Conservation (phyloP, 2,329 filamentous ascomycete species). For the Dactylella cylindrospora region DNA sequence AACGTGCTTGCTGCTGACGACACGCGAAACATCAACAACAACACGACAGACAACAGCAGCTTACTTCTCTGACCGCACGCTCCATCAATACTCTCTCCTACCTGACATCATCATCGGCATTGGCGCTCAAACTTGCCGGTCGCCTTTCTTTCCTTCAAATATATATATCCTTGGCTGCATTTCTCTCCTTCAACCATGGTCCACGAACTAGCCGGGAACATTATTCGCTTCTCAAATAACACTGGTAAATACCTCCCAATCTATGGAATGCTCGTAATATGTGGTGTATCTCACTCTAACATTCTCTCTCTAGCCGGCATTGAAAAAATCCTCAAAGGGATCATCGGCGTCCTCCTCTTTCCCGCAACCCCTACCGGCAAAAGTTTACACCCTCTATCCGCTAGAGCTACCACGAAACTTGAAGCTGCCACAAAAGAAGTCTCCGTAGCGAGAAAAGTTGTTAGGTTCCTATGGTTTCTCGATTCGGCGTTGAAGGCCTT, state of each 20-base stretch:
- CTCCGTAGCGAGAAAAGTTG: constrained; percentile 31
- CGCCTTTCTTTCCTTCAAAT: too few relatives aligned
- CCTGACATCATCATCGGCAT: too few relatives aligned
- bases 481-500: constrained; percentile 34
- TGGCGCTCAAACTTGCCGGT: too few relatives aligned
- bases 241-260: constrained; percentile 30
- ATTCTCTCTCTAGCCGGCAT: constrained; percentile 27
- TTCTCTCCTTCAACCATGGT: constrained; percentile 16
- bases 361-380: constrained; percentile 21
- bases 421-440: constrained; percentile 28
- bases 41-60: too few relatives aligned
- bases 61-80: too few relatives aligned
- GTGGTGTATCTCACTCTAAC: neutral
- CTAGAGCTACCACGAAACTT: constrained; percentile 16
- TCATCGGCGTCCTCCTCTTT: constrained; percentile 33
- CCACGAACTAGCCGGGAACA: constrained; percentile 35
- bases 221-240: constrained; percentile 44
- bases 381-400: constrained; percentile 5
- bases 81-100: too few relatives aligned
- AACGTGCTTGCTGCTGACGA: too few relatives aligned
- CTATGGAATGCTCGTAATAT: neutral
- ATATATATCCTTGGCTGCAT: too few relatives aligned
- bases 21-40: too few relatives aligned
- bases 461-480: constrained; percentile 40
- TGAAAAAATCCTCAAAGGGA: constrained; percentile 42